Evolutionary conservation across 495 filamentous ascomycete species (phyloP).

Genomic region (Tirmania nivea): DNA sequence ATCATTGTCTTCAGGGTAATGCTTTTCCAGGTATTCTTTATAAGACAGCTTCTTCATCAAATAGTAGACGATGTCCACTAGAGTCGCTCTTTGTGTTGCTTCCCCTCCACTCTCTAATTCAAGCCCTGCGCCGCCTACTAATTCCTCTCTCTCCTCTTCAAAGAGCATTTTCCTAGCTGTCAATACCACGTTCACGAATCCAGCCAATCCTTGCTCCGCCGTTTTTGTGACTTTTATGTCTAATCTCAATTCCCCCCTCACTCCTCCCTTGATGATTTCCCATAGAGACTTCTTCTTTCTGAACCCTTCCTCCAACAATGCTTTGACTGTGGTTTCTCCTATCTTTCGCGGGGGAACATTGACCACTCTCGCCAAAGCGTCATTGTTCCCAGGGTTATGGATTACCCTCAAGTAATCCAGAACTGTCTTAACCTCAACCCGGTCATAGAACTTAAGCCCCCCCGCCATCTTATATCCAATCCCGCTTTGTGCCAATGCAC

Average conservation of each 20-base stretch:
- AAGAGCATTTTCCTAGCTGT: constrained; percentile 36
- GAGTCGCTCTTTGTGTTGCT: constrained; percentile 26
- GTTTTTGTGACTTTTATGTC: constrained; percentile 46
- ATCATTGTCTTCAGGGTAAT: constrained; percentile 57
- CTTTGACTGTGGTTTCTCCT: constrained; percentile 58
- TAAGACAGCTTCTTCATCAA: constrained; percentile 54
- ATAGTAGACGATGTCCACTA: constrained; percentile 51
- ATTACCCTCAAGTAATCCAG: constrained; percentile 78
- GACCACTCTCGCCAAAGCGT: constrained; percentile 65
- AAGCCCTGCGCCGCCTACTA: not conserved
- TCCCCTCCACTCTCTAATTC: constrained; percentile 5
- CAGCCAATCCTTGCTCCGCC: constrained; percentile 41
- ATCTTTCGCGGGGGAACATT: constrained; percentile 67
- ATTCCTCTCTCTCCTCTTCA: constrained; percentile 17
- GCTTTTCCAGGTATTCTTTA: constrained; percentile 44
- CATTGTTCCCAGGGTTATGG: constrained; percentile 69
- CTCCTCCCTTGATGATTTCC: constrained; percentile 44
- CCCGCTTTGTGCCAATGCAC: constrained; percentile 61
- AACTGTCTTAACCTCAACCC: constrained; percentile 69
- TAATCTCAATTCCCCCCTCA: constrained; percentile 39
- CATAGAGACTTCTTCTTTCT: constrained; percentile 49
- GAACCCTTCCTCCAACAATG: constrained; percentile 51
- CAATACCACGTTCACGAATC: constrained; percentile 40
- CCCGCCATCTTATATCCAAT: constrained; percentile 88
- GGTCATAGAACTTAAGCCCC: constrained; percentile 78